Evolutionary conservation across 768 basidiomycete genomes (phyloP).

Genomic region (Leccinum variicolor): DNA sequence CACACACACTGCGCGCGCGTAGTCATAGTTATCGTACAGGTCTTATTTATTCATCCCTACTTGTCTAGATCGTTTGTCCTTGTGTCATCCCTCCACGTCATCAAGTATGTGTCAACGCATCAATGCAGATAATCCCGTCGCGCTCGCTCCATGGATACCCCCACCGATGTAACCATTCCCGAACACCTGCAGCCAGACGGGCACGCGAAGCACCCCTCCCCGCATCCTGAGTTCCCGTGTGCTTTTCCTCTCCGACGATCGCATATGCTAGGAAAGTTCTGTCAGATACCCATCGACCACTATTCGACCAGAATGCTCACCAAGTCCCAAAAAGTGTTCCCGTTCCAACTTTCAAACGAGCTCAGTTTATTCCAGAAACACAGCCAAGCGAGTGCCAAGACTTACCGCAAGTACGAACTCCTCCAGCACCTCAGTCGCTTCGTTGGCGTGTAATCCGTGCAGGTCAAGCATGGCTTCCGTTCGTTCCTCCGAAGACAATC

Average conservation of each 20-base stretch:
- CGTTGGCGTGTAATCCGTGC: conserved; percentile 91
- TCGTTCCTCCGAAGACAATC: conserved; percentile 78
- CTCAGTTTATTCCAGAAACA: conserved; percentile 10
- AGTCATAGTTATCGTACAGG: conserved; percentile 9
- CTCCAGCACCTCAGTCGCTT: conserved; percentile 88
- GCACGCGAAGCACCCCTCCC: conserved; percentile 78
- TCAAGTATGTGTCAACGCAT: conserved; percentile 70
- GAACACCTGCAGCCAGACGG: conserved; percentile 81
- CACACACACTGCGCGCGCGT: not conserved
- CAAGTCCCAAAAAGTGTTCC: conserved; percentile 85
- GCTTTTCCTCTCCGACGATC: conserved; percentile 94
- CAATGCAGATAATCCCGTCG: conserved; percentile 87
- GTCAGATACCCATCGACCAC: conserved; percentile 4
- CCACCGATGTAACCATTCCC: conserved; percentile 91
- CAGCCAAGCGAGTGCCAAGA: conserved; percentile 14
- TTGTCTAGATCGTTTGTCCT: conserved; percentile 10
- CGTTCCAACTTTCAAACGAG: conserved; percentile 61
- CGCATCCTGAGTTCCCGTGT: conserved; percentile 87
- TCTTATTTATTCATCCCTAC: not conserved
- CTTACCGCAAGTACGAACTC: conserved; percentile 84
- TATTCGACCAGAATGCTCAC: conserved; percentile 38
- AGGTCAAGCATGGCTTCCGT: conserved; percentile 85
- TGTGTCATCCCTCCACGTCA: not conserved
- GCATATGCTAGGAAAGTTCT: conserved; percentile 58
- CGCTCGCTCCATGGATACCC: conserved; percentile 95